A percentile compares a stretch with the other conserved stretches of the same genome.
These are phyloP conservation scores for Alternaria metachromatica DNA, from an alignment of 2,329 filamentous ascomycete genomes.

Conservation along the genomic window DNA sequence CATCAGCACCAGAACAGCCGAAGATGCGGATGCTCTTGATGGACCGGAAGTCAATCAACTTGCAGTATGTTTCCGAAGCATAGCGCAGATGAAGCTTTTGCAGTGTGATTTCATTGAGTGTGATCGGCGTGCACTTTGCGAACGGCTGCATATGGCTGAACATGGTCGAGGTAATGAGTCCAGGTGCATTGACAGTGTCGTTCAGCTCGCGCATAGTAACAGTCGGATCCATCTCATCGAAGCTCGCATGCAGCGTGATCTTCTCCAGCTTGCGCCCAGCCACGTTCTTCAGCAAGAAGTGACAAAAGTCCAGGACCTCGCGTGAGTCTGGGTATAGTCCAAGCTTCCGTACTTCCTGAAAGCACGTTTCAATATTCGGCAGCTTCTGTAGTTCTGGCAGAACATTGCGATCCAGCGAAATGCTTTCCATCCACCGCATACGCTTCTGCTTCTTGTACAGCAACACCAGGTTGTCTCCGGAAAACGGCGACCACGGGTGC, in stretches of 20 bases:
- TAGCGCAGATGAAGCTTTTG: slow-evolving; percentile 56
- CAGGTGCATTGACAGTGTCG: slow-evolving; percentile 55
- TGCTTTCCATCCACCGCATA: slow-evolving; percentile 58
- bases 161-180: slow-evolving; percentile 54
- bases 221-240: slow-evolving; percentile 47
- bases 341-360: slow-evolving; percentile 53
- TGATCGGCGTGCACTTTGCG: slow-evolving; percentile 53
- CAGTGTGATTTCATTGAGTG: slow-evolving; percentile 53
- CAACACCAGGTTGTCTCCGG: slow-evolving; percentile 55
- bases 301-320: slow-evolving; percentile 53
- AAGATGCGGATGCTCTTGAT: slow-evolving; percentile 53
- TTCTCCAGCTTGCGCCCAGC: slow-evolving; percentile 50
- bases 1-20: slow-evolving; percentile 55
- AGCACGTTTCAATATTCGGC: slow-evolving; percentile 48
- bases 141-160: slow-evolving; percentile 58
- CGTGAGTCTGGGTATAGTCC: slow-evolving; percentile 57
- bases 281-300: slow-evolving; percentile 52
- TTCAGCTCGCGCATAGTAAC: slow-evolving; percentile 53
- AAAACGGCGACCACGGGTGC: slow-evolving; percentile 58
- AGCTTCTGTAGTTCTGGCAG: slow-evolving; percentile 53
- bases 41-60: slow-evolving; percentile 54
- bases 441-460: slow-evolving; percentile 57
- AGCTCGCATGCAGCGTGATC: slow-evolving; percentile 56
- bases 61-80: slow-evolving; percentile 57
- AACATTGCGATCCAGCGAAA: slow-evolving; percentile 53